Base-by-base conservation (phyloP, 1,284 basidiomycete species). In the Cystobasidium pallidum region DNA sequence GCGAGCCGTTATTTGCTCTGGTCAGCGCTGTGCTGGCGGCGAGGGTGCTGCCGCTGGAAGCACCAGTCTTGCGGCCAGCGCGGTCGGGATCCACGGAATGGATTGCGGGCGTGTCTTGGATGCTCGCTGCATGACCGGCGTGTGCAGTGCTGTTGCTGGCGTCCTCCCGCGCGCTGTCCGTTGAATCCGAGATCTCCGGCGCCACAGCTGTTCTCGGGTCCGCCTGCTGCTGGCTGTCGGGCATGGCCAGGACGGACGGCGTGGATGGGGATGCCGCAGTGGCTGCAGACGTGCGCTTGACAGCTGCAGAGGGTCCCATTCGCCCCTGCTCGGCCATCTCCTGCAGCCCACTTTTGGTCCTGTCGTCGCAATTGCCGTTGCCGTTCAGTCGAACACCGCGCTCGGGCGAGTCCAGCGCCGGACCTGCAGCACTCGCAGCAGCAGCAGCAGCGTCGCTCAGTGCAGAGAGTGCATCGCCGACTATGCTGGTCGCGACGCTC, bases 381-480 rank as follows among this genome's bases (percentile, higher is more conserved):
- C 49, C 49, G 21, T 24, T 17, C 8, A 47, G 7, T 21, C 6
- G 45, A 6, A 47, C 45, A 19, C 45, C 45, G 36, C 45, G 45
- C 45, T 47, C 45, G 45, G 45, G 45, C 45, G 10, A 6, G 7
- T 47, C 45, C 36, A 39, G 36, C 43, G n/a, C 43, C 43, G 43
- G 19, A 45, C 10, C 58, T 30, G 39, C 41, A 24, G 58, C 19
- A 19, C 39, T 39, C 13, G 58, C 36, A 10, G 58, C 58, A 11
- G 58, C 36, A 7, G 58, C 58, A 26, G 58, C 58, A 10, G 58
- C 58, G 13, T 61, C 58, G 21, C 58, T 61, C 36, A 61, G 28
- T 24, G 58, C 58, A 61, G 58, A 61, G 36, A 61, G 39, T 61
- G 58, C 58, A 45, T 61, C 58, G 4, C 30, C 26, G 49, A 51